These are phyloP conservation scores for Mycena venus DNA, from an alignment of 768 basidiomycete species.

Conservation along the genomic window DNA sequence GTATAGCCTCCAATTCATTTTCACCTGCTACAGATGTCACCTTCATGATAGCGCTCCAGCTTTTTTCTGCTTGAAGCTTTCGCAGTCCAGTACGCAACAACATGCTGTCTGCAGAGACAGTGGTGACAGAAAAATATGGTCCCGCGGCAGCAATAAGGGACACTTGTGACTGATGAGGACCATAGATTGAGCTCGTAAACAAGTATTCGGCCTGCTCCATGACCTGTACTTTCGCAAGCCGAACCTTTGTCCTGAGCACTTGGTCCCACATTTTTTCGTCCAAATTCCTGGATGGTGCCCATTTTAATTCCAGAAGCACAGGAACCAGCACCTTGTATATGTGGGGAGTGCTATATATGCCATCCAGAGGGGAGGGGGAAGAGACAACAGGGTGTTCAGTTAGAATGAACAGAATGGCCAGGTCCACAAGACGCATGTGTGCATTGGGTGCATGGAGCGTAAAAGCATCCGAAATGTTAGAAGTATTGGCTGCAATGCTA, in stretches of 20 bases:
- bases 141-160: neutral
- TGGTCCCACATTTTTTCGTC: neutral
- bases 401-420: neutral
- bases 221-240: neutral
- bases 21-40: neutral
- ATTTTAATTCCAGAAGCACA: neutral
- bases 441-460: neutral
- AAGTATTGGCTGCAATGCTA: neutral
- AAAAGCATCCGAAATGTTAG: neutral
- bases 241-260: neutral
- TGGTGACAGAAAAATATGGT: neutral
- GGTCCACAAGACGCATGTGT: neutral
- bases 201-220: neutral
- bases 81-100: neutral
- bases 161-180: neutral
- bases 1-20: neutral
- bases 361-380: neutral
- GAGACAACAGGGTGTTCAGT: neutral
- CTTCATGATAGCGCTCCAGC: neutral
- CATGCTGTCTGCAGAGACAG: neutral
- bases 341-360: neutral
- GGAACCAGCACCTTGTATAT: neutral
- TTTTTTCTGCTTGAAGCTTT: neutral
- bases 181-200: neutral
- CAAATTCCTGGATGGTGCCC: neutral